Base-by-base conservation (phyloP, 2,329 filamentous ascomycete species). In the Ophiosphaerella herpotricha region DNA sequence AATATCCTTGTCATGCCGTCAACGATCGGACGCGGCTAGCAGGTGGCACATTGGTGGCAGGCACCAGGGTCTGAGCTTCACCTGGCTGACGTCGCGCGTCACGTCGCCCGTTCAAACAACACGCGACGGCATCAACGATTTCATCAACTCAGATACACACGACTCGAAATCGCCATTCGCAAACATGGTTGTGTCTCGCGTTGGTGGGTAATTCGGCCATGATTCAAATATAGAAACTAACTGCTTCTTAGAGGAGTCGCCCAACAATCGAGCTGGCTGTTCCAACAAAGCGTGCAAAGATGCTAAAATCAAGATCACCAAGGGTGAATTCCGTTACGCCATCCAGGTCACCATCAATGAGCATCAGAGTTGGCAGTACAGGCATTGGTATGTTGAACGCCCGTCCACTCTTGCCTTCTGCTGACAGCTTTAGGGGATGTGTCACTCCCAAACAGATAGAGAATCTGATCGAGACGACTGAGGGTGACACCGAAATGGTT, bases 401-500 rank as follows among this genome's bases (percentile, higher is more conserved):
- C 36, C 6, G 39, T 21, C 21, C 16, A 29, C 11, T 8, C 2
- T 24, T 21, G 5, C 18, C n/a, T 8, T n/a, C 7, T 54, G 29
- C 37, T 67, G 31, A 66, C 44, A 21, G 11, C 6, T 3, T 18
- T 43, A 96, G 92, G 92, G 92, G 93, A 26, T 97, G 93, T 64
- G 84, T 92, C 32, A 96, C 91, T 13, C 91, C 91, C 18, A 79
- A 81, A 46, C 84, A 90, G 64, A 77, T 97, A 51, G 66, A 77
- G 48, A 86, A 89, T 56, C 74, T 91, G 40, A 82, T 86, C 51
- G 79, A 85, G 5, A 71, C 77, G 7, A 80, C 85, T 54, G 77
- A 75, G 5, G 75, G 74, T 16, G 82, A 91, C 52, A 83, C 84
- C 61, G 83, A 89, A 38, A 74, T 82, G 52, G 79, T 97, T 48